phyloP scores from a whole-genome alignment of 495 filamentous ascomycete genomes.

The Talaromyces proteolyticus region DNA sequence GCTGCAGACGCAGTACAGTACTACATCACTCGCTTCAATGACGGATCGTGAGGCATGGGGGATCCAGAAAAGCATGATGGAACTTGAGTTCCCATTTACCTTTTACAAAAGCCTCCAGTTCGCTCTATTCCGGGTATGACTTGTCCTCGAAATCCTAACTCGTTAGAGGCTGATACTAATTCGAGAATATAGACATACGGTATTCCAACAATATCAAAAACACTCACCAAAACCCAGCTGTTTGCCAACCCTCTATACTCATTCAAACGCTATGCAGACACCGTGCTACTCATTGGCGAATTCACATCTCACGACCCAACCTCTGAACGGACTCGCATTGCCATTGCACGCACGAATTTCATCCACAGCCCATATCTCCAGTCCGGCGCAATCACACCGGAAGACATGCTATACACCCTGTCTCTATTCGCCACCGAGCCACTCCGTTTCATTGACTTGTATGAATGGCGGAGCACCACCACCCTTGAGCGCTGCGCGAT shows the following conservation, averaged over 20 bases:
- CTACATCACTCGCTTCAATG: slow-evolving; percentile 54
- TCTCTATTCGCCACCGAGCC: slow-evolving; percentile 57
- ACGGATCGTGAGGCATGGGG: slow-evolving; percentile 54
- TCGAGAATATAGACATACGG: slow-evolving; percentile 51
- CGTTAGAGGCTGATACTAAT: slow-evolving; percentile 1
- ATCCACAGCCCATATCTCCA: slow-evolving; percentile 56
- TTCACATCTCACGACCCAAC: slow-evolving; percentile 41
- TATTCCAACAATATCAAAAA: slow-evolving; percentile 53
- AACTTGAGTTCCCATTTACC: slow-evolving; percentile 54
- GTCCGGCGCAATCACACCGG: slow-evolving; percentile 53
- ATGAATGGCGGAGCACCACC: slow-evolving; percentile 58
- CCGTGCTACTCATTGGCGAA: slow-evolving; percentile 51
- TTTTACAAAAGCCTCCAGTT: slow-evolving; percentile 54
- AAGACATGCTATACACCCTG: slow-evolving; percentile 64
- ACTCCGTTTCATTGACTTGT: slow-evolving; percentile 47
- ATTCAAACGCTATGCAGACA: slow-evolving; percentile 61
- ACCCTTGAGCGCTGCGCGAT: slow-evolving; percentile 61
- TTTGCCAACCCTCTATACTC: slow-evolving; percentile 47
- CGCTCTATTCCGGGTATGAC: slow-evolving; percentile 45
- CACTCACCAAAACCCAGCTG: slow-evolving; percentile 53
- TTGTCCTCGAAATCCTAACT: slow-evolving; percentile 2
- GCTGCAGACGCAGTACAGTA: slow-evolving; percentile 39
- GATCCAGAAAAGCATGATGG: slow-evolving; percentile 42
- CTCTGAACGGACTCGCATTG: slow-evolving; percentile 38
- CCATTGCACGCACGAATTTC: slow-evolving; percentile 61